Evolutionary conservation across 768 basidiomycete species (phyloP).

Genomic region (Suillus plorans): DNA sequence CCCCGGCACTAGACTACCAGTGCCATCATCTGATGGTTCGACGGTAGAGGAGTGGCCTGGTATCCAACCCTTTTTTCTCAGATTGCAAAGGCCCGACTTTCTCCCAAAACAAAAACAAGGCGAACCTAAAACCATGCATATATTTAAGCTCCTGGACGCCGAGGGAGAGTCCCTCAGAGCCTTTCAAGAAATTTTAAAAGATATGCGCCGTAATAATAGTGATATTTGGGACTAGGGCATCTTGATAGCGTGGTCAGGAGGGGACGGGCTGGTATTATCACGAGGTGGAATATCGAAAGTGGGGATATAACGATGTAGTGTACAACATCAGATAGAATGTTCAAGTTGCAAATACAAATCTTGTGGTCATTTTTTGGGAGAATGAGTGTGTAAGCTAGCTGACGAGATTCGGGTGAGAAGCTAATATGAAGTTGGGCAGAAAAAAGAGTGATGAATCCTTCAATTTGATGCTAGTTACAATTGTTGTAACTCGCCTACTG

Average conservation of each 20-base stretch:
- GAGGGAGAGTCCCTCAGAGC: not conserved
- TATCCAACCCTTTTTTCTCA: too few species aligned
- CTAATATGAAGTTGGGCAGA: too few species aligned
- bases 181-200: not conserved
- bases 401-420: too few species aligned
- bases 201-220: not conserved
- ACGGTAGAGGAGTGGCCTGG: not conserved
- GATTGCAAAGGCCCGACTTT: not conserved
- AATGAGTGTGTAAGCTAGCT: too few species aligned
- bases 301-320: not conserved
- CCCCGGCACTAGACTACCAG: not conserved
- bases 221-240: constrained; percentile 3
- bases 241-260: not conserved
- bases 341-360: not conserved
- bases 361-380: not conserved
- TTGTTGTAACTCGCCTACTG: too few species aligned
- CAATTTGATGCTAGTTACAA: too few species aligned
- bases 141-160: not conserved
- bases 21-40: not conserved
- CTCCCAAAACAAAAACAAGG: too few species aligned
- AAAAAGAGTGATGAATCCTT: too few species aligned
- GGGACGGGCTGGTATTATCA: not conserved
- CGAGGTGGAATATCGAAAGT: not conserved
- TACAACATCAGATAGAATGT: not conserved
- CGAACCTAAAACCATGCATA: too few species aligned